Conservation (phyloP, 2,329 filamentous ascomycete genomes). For the Hypoxylon sp. region DNA sequence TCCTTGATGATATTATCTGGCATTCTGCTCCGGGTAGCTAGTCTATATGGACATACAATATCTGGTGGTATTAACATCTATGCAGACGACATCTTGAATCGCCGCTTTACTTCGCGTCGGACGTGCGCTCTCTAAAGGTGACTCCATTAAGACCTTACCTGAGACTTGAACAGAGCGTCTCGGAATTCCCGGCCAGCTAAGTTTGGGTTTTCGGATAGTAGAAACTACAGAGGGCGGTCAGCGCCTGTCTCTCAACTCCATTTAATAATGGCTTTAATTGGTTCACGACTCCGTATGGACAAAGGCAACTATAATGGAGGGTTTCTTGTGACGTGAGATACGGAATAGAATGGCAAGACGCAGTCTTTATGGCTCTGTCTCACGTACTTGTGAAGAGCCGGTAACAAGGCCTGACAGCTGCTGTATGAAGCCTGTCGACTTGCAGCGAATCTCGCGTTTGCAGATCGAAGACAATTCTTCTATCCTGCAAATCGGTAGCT, state of each 20-base stretch:
- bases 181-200: slow-evolving; percentile 3
- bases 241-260: background rate
- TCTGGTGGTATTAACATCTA: background rate
- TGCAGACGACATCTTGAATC: too few relatives aligned
- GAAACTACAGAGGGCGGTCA: slow-evolving; percentile 14
- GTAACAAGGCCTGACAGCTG: background rate
- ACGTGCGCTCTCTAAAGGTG: background rate
- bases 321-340: background rate
- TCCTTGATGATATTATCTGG: background rate
- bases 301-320: slow-evolving; percentile 17
- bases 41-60: background rate
- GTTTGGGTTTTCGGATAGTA: background rate
- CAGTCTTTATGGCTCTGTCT: slow-evolving; percentile 10
- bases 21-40: too few relatives aligned
- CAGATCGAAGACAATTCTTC: background rate
- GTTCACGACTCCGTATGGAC: slow-evolving; percentile 9
- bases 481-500: background rate
- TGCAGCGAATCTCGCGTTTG: slow-evolving; percentile 3
- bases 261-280: slow-evolving; percentile 2
- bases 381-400: background rate
- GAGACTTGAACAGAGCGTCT: slow-evolving; percentile 2
- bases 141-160: slow-evolving; percentile 13
- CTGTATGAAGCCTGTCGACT: slow-evolving; percentile 13
- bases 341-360: background rate
- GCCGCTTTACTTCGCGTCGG: background rate